A percentile compares a stretch with the other conserved stretches of the same genome.
Conservation (phyloP, 2,329 filamentous ascomycete genomes). For the Venturia oleaginea region DNA sequence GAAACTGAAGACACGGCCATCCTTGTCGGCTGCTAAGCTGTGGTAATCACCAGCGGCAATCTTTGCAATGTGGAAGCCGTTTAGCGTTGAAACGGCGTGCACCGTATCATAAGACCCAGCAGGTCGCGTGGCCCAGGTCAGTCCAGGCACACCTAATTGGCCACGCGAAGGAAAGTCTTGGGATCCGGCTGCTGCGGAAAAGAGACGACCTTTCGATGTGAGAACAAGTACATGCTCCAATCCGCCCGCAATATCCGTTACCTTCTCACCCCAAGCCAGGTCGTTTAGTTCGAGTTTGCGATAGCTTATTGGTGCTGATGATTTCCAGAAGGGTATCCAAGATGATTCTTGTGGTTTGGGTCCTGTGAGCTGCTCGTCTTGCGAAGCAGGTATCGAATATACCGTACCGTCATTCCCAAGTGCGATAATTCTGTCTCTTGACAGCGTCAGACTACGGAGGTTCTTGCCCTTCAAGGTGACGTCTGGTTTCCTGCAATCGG, state of each 20-base stretch:
- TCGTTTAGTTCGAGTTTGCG: constrained; percentile 58
- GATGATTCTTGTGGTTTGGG: constrained; percentile 54
- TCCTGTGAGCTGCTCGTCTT: constrained; percentile 58
- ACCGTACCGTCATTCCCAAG: constrained; percentile 66
- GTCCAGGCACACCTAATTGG: constrained; percentile 76
- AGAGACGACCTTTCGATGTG: constrained; percentile 76
- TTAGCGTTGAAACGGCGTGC: constrained; percentile 61
- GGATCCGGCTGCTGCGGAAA: constrained; percentile 74
- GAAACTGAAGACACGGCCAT: constrained; percentile 74
- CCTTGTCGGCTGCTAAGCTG: constrained; percentile 66
- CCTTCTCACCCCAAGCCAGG: constrained; percentile 59
- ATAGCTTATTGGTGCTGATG: constrained; percentile 54
- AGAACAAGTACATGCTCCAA: constrained; percentile 80
- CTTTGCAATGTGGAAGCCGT: constrained; percentile 59
- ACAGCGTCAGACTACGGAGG: constrained; percentile 65
- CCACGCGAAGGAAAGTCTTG: constrained; percentile 71
- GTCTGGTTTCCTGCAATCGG: constrained; percentile 52
- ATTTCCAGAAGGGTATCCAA: constrained; percentile 69
- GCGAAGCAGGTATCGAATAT: constrained; percentile 74
- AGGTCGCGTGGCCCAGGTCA: constrained; percentile 72
- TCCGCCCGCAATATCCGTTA: constrained; percentile 67
- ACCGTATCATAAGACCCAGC: constrained; percentile 69
- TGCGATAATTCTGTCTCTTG: constrained; percentile 73
- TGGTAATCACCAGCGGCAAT: constrained; percentile 84
- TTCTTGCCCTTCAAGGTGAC: constrained; percentile 75